phyloP scores from a whole-genome alignment of 1,284 basidiomycete genomes.

The Dichomitus squalens region DNA sequence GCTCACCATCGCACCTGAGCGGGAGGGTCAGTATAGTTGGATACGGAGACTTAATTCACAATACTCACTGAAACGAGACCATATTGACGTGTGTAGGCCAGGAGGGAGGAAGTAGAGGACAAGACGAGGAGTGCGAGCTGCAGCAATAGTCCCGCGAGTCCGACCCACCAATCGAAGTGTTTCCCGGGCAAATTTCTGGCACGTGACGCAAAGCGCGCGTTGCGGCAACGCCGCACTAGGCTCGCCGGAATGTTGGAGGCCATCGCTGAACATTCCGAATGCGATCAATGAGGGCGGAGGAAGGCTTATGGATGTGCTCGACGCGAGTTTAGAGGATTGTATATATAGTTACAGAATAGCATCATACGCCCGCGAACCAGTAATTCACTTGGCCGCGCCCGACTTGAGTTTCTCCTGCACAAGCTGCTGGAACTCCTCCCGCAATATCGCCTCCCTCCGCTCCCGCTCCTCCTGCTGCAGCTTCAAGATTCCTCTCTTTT shows the following conservation, averaged over 20 bases:
- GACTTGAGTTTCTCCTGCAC: conserved; percentile 72
- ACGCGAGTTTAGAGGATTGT: too few species aligned
- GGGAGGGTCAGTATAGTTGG: neutral
- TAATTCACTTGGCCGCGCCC: conserved; percentile 25
- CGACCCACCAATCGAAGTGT: conserved; percentile 13
- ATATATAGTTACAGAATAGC: too few species aligned
- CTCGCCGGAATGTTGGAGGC: too few species aligned
- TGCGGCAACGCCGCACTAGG: too few species aligned
- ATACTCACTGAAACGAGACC: conserved; percentile 60
- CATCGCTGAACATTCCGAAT: too few species aligned
- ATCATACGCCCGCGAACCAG: neutral
- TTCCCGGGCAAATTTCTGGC: conserved; percentile 21
- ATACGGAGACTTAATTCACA: neutral
- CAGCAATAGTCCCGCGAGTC: neutral
- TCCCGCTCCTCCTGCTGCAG: conserved; percentile 92
- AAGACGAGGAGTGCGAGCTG: neutral
- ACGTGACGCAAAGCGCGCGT: conserved; percentile 14
- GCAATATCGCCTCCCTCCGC: conserved; percentile 81
- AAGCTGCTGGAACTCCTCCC: conserved; percentile 79
- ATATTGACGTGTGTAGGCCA: conserved; percentile 32
- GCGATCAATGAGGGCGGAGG: too few species aligned
- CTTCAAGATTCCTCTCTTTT: conserved; percentile 93
- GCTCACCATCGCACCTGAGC: conserved; percentile 50
- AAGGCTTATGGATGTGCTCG: too few species aligned
- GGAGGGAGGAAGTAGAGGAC: neutral